phyloP scores from a whole-genome alignment of 2,329 filamentous ascomycete species.

The Clonostachys solani region DNA sequence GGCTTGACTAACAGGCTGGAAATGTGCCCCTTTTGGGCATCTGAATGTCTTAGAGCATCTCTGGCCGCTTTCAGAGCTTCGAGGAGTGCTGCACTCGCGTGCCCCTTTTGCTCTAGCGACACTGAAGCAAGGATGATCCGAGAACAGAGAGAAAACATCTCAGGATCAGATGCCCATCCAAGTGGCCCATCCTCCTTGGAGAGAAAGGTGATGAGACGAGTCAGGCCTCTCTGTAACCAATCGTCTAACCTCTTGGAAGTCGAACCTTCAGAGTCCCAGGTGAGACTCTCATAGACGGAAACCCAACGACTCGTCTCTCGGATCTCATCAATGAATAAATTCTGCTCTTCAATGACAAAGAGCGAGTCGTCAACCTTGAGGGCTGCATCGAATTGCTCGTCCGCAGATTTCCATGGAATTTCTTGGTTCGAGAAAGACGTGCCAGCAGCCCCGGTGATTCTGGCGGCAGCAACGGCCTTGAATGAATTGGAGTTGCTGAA shows the following conservation, averaged over 20 bases:
- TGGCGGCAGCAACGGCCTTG: slow-evolving; percentile 28
- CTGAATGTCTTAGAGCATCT: not conserved
- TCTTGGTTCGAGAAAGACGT: slow-evolving; percentile 5
- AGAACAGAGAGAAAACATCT: slow-evolving; percentile 59
- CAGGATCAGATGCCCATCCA: slow-evolving; percentile 67
- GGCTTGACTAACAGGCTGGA: slow-evolving; percentile 19
- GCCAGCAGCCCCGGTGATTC: slow-evolving; percentile 27
- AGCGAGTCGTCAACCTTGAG: slow-evolving; percentile 60
- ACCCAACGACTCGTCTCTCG: slow-evolving; percentile 71
- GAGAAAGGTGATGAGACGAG: slow-evolving; percentile 22
- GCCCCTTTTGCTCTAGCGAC: slow-evolving; percentile 18
- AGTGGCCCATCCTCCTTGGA: slow-evolving; percentile 55
- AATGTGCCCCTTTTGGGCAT: slow-evolving; percentile 6
- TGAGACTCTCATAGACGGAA: slow-evolving; percentile 31
- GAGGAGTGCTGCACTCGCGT: slow-evolving; percentile 7
- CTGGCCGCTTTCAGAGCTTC: slow-evolving; percentile 2
- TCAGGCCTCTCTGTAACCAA: slow-evolving; percentile 50
- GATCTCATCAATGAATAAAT: slow-evolving; percentile 84
- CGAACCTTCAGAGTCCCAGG: slow-evolving; percentile 11
- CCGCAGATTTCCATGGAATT: slow-evolving; percentile 17
- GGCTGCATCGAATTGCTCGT: slow-evolving; percentile 34
- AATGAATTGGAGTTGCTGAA: slow-evolving; percentile 32
- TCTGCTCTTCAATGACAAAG: slow-evolving; percentile 88
- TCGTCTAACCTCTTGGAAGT: slow-evolving; percentile 17
- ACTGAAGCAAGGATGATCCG: slow-evolving; percentile 35